Percentiles rank a stretch among this genome's conserved stretches.
phyloP scores from a whole-genome alignment of 495 filamentous ascomycete genomes.

The Penicillium manginii region DNA sequence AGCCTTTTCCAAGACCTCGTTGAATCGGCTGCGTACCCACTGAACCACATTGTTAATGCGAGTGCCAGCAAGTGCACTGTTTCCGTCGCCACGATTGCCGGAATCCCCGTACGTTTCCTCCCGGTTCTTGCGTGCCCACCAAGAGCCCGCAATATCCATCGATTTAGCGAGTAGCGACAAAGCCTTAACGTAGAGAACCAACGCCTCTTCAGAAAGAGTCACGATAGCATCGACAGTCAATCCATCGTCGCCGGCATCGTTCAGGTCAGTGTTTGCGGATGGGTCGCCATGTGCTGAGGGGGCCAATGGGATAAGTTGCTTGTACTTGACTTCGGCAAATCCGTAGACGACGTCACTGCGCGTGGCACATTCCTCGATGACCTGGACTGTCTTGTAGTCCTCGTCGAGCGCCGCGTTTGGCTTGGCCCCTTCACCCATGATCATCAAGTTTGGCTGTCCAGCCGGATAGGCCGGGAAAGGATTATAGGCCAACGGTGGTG shows the following conservation, averaged over 20 bases:
- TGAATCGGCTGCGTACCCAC: constrained; percentile 92
- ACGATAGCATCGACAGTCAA: constrained; percentile 86
- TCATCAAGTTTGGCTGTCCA: constrained; percentile 57
- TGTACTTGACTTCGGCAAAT: constrained; percentile 98
- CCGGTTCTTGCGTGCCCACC: constrained; percentile 82
- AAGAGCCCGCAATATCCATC: constrained; percentile 94
- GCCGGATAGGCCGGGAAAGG: constrained; percentile 85
- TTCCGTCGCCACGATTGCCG: constrained; percentile 43
- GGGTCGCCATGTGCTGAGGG: constrained; percentile 67
- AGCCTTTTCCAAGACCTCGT: constrained; percentile 93
- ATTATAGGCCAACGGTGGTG: constrained; percentile 77
- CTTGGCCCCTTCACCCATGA: constrained; percentile 69
- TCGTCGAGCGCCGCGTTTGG: constrained; percentile 69
- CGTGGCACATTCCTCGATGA: constrained; percentile 87
- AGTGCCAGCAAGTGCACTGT: constrained; percentile 59
- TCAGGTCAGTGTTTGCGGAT: constrained; percentile 39
- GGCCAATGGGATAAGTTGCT: constrained; percentile 85
- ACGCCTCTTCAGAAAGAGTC: constrained; percentile 86
- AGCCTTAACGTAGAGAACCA: constrained; percentile 95
- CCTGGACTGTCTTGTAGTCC: constrained; percentile 74
- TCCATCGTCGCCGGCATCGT: constrained; percentile 41
- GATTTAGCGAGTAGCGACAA: constrained; percentile 84
- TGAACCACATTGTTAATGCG: constrained; percentile 93
- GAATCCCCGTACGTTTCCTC: constrained; percentile 61
- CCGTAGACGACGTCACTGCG: constrained; percentile 94